Conservation (phyloP, 108 stramenopile genomes). For the Bacterosira constricta region DNA sequence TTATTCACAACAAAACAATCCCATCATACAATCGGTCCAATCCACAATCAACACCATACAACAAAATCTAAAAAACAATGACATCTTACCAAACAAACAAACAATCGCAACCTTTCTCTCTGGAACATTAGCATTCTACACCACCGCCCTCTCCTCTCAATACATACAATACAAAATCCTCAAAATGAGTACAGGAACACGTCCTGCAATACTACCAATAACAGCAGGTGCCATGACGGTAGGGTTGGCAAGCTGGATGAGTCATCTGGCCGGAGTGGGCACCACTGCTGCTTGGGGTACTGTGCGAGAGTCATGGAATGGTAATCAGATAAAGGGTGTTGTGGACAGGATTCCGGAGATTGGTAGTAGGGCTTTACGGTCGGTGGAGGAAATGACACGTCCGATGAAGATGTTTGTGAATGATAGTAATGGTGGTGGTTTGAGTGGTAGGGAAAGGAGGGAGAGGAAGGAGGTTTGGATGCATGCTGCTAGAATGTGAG, state of each 20-base stretch:
- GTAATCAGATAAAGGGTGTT: too few relatives aligned
- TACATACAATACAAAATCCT: constrained; percentile 53
- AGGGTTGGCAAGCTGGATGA: constrained; percentile 62
- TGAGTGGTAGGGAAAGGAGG: constrained; percentile 19
- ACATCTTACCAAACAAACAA: not conserved
- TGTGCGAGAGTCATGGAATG: not conserved
- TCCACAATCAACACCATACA: not conserved
- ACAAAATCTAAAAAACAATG: not conserved
- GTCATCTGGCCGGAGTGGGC: constrained; percentile 56
- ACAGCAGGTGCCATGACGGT: constrained; percentile 63
- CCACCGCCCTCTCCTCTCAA: constrained; percentile 36
- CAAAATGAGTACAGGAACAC: constrained; percentile 74
- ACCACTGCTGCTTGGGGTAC: not conserved
- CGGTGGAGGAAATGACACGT: constrained; percentile 18
- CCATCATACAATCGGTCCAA: not conserved
- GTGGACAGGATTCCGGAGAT: not conserved
- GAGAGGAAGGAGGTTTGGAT: constrained; percentile 44
- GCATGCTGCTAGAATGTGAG: constrained; percentile 46
- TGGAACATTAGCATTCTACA: constrained; percentile 28
- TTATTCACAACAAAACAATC: not conserved
- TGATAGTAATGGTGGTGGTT: not conserved
- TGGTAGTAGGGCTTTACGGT: not conserved
- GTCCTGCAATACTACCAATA: constrained; percentile 49
- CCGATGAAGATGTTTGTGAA: constrained; percentile 28
- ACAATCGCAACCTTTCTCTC: not conserved